Evolutionary conservation across 345 rosid genomes (phyloP).

Genomic region (Rhodamnia argentea): DNA sequence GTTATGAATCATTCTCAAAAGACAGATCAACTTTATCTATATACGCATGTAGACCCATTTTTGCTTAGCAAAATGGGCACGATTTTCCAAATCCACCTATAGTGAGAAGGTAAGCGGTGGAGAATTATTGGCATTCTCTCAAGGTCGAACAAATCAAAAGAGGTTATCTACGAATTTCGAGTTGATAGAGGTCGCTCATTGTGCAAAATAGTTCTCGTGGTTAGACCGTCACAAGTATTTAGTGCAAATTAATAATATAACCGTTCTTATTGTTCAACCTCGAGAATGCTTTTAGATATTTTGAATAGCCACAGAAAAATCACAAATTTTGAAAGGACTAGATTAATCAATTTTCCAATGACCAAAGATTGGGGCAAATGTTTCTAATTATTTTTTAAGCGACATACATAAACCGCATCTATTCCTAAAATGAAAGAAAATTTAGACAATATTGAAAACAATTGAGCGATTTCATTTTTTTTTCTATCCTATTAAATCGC

Average conservation of each 20-base stretch:
- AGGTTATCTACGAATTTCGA: background rate
- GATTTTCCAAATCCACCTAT: background rate
- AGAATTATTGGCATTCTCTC: background rate
- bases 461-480: no score
- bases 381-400: background rate
- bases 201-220: background rate
- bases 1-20: background rate
- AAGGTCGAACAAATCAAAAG: background rate
- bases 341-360: background rate
- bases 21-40: background rate
- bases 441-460: background rate
- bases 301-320: background rate
- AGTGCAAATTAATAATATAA: background rate
- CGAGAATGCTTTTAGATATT: background rate
- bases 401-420: no score
- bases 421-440: background rate
- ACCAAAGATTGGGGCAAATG: background rate
- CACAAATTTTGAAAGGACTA: background rate
- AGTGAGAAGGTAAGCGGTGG: background rate
- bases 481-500: background rate
- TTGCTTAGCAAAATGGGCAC: background rate
- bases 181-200: background rate
- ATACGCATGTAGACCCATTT: background rate
- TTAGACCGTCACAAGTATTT: background rate
- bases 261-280: background rate